Evolutionary conservation across 495 filamentous ascomycete genomes (phyloP).

Genomic region (Trichoderma orchidacearum): DNA sequence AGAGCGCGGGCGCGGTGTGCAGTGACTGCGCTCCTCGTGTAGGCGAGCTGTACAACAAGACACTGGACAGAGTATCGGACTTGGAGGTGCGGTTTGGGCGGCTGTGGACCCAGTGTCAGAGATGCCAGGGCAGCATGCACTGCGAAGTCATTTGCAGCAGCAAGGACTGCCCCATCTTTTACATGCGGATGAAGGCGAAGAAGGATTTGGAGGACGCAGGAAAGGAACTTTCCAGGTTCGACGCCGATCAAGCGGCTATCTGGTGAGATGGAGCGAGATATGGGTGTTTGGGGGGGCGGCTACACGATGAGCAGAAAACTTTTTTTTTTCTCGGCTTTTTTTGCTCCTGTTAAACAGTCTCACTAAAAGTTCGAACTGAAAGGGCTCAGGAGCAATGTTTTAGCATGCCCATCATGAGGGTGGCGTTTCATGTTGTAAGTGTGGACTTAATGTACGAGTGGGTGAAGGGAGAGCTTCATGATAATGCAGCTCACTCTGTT

Average conservation of each 20-base stretch:
- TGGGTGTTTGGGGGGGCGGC: conserved; percentile 1
- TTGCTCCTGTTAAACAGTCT: too few relatives aligned
- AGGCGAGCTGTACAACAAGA: conserved; percentile 88
- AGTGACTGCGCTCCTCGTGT: conserved; percentile 69
- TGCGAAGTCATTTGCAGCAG: conserved; percentile 95
- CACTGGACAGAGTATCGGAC: conserved; percentile 72
- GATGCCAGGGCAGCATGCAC: conserved; percentile 95
- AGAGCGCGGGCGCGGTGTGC: conserved; percentile 79
- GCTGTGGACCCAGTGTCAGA: conserved; percentile 96
- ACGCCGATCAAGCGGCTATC: conserved; percentile 53
- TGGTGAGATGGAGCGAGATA: conserved; percentile 16
- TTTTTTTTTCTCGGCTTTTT: background rate
- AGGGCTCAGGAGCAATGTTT: too few relatives aligned
- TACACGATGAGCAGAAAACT: background rate
- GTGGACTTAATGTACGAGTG: too few relatives aligned
- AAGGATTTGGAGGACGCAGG: conserved; percentile 95
- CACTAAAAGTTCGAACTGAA: too few relatives aligned
- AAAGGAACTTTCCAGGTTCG: conserved; percentile 83
- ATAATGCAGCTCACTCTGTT: too few relatives aligned
- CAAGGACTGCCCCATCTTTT: conserved; percentile 97
- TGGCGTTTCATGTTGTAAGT: too few relatives aligned
- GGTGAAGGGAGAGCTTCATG: too few relatives aligned
- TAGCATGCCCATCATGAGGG: too few relatives aligned
- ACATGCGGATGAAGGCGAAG: conserved; percentile 99
- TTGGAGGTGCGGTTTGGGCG: conserved; percentile 86